phyloP scores from a whole-genome alignment of 1,284 basidiomycete genomes.

The Ustilago crameri region DNA sequence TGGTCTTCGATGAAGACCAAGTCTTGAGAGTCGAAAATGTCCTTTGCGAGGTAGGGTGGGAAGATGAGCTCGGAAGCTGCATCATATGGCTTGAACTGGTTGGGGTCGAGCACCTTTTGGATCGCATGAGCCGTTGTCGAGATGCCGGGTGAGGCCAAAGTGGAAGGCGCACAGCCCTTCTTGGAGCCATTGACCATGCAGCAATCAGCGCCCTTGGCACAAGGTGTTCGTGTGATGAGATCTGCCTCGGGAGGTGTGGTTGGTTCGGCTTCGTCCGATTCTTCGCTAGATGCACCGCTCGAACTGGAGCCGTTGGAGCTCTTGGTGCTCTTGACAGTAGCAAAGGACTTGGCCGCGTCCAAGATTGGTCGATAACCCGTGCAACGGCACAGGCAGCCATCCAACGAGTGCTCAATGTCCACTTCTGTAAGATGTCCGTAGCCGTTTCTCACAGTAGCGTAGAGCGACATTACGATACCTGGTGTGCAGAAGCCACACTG shows the following conservation, averaged over 20 bases:
- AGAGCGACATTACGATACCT: conserved; percentile 68
- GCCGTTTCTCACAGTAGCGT: conserved; percentile 67
- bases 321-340: conserved; percentile 43
- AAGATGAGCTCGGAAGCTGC: conserved; percentile 67
- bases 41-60: conserved; percentile 64
- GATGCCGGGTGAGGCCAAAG: conserved; percentile 15
- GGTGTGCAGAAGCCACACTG: conserved; percentile 68
- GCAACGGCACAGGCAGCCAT: conserved; percentile 69
- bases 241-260: conserved; percentile 44
- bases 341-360: conserved; percentile 61
- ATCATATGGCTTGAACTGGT: conserved; percentile 60
- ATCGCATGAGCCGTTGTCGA: conserved; percentile 43
- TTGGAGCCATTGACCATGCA: conserved; percentile 51
- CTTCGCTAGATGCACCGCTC: conserved; percentile 27
- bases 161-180: conserved; percentile 25
- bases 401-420: conserved; percentile 67
- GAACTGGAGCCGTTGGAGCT: conserved; percentile 7
- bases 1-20: conserved; percentile 55
- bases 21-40: conserved; percentile 53
- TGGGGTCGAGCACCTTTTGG: conserved; percentile 35
- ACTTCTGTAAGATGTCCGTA: conserved; percentile 60
- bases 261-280: conserved; percentile 39
- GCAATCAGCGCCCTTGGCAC: conserved; percentile 55
- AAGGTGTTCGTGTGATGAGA: conserved; percentile 42
- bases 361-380: conserved; percentile 60